Base-by-base conservation (phyloP, 345 rosid genomes). In the Atalantia buxifolia region DNA sequence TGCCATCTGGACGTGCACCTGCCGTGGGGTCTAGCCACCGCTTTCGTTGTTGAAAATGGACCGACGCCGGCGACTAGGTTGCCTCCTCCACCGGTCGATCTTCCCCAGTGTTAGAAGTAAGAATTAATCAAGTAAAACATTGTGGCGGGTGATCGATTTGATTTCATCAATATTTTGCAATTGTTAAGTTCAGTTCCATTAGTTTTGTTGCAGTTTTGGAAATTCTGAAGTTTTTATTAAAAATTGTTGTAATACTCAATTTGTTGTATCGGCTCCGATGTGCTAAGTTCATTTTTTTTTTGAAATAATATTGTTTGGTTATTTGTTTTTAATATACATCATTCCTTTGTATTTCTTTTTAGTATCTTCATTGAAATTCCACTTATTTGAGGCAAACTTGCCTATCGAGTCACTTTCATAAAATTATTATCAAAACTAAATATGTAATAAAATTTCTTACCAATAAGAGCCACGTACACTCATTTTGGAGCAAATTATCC, bases 61-160 rank as follows among this genome's bases (percentile, higher is more conserved):
- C 89, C 85, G 9, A 88, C 94, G 14, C 87, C 89, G 65, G 71
- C 69, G 2, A 82, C 88, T 45, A 69, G 61, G 66, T 71, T 90
- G 82, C 94, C 97, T 42, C 94, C 94, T 10, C 94, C 97, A 18
- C 97, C 97, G 18, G 14, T 66, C 3, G 97, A 92, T 83, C 88
- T 90, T 68, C 97, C 97, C 0, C 76, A 81, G 68, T 90, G 94
- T 65, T 92, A 86, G 79, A 68, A 7, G 69, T 16, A 50, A 14
- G 1, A 14, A 16, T 25, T 19, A 65, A 31, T 31, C 7, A n/a
- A 36, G 9, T 9, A 50, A 50, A 50, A 18, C 50, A 42, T 3
- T 42, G 50, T 42, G 50, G 1, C 50, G 1, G 18, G 22, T 16
- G 56, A 16, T 50, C 16, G 56, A 4, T 50, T 50, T 50, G 50